A percentile compares a stretch with the other conserved stretches of the same genome.
phyloP scores from a whole-genome alignment of 2,329 filamentous ascomycete genomes.

The Phoma sp. region DNA sequence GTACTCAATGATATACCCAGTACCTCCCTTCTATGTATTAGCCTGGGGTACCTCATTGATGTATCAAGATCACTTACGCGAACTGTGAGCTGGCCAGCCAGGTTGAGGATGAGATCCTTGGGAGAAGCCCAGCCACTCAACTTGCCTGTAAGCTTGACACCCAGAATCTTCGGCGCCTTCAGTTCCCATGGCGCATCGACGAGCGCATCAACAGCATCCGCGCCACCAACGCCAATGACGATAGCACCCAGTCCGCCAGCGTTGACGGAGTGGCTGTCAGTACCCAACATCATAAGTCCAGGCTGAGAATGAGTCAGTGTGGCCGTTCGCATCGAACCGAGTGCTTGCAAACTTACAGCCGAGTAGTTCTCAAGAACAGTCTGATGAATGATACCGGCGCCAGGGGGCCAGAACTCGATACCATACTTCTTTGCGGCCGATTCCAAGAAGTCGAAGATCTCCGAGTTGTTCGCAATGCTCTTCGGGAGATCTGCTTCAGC shows the following conservation, averaged over 20 bases:
- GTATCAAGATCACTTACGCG: slow-evolving; percentile 53
- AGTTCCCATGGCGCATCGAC: slow-evolving; percentile 98
- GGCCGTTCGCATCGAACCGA: too few relatives aligned
- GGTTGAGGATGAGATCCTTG: slow-evolving; percentile 91
- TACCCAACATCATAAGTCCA: slow-evolving; percentile 97
- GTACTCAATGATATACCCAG: slow-evolving; percentile 94
- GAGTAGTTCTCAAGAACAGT: slow-evolving; percentile 98
- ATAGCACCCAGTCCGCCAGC: slow-evolving; percentile 93
- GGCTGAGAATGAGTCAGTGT: too few relatives aligned
- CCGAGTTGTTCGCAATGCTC: slow-evolving; percentile 89
- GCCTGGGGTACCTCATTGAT: background rate
- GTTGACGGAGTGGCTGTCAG: slow-evolving; percentile 96
- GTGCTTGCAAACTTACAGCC: too few relatives aligned
- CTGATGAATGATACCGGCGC: slow-evolving; percentile 73
- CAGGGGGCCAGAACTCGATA: slow-evolving; percentile 53
- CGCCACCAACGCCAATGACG: slow-evolving; percentile 95
- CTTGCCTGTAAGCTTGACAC: slow-evolving; percentile 82
- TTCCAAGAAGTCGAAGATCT: slow-evolving; percentile 97
- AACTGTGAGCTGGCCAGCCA: slow-evolving; percentile 90
- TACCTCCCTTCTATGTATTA: slow-evolving; percentile 68
- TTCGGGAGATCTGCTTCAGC: slow-evolving; percentile 83
- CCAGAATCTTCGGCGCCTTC: slow-evolving; percentile 89
- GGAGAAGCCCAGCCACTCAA: slow-evolving; percentile 90
- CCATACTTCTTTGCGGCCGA: slow-evolving; percentile 68
- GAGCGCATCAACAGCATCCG: slow-evolving; percentile 94